A percentile compares a stretch with the other conserved stretches of the same genome.
These are phyloP conservation scores for Solanum virginianum DNA, from an alignment of 257 asterid genomes.

Conservation along the genomic window DNA sequence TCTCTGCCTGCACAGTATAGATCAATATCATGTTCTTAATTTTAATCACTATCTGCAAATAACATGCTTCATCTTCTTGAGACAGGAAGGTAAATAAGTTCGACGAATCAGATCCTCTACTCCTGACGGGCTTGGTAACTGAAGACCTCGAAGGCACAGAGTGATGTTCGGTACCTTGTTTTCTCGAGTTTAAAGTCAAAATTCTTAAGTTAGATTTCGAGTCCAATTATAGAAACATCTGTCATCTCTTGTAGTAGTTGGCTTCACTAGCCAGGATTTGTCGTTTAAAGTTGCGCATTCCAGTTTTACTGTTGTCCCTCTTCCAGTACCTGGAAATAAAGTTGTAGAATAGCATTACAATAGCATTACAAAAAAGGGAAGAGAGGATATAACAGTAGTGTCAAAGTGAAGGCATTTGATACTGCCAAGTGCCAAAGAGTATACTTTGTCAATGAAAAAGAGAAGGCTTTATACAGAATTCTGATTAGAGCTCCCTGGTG, in stretches of 20 bases:
- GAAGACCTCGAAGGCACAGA: slow-evolving; percentile 39
- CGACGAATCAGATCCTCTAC: slow-evolving; percentile 33
- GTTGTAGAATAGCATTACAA: not conserved
- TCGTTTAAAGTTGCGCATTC: not conserved
- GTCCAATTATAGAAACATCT: not conserved
- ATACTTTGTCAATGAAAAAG: not conserved
- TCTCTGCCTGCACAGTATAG: not conserved
- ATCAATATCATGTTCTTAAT: not conserved
- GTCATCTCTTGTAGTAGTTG: not conserved
- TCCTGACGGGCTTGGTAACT: slow-evolving; percentile 11
- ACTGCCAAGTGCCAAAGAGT: not conserved
- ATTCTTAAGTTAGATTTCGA: not conserved
- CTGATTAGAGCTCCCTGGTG: not conserved
- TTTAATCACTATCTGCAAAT: not conserved
- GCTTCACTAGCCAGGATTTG: not conserved
- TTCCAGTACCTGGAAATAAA: not conserved
- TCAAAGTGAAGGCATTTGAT: not conserved
- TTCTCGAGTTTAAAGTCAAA: not conserved
- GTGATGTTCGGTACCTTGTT: slow-evolving; percentile 8
- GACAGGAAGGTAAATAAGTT: slow-evolving; percentile 24
- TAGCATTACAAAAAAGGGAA: not conserved
- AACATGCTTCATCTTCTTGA: not conserved
- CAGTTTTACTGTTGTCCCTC: not conserved
- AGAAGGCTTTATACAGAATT: not conserved
- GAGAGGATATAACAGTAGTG: not conserved